Conservation (phyloP, 164 flowering plant genomes). For the Dillenia turbinata region DNA sequence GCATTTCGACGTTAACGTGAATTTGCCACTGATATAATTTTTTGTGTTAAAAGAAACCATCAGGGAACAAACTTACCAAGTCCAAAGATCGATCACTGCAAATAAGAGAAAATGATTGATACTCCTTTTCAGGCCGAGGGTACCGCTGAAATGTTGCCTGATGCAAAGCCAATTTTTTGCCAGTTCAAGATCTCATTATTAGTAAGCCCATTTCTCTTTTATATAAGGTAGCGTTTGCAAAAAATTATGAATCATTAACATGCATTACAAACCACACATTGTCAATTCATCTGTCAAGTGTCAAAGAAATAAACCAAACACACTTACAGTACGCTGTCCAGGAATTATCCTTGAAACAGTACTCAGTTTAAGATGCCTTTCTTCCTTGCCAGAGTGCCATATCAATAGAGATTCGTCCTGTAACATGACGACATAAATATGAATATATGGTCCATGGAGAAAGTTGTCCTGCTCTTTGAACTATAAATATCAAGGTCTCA, state of each 20-base stretch:
- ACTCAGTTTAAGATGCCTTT: constrained; percentile 72
- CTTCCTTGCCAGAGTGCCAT: constrained; percentile 90
- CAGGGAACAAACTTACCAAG: constrained; percentile 46
- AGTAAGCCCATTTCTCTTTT: background rate
- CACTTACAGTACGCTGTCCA: constrained; percentile 93
- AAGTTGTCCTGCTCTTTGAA: no score
- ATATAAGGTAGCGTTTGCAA: no score
- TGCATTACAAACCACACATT: no score
- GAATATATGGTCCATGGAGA: background rate
- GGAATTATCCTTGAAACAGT: constrained; percentile 82
- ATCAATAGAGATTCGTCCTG: constrained; percentile 81
- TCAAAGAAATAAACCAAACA: background rate
- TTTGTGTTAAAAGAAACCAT: background rate
- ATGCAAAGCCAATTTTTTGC: constrained; percentile 5
- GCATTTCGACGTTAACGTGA: no score
- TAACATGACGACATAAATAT: constrained; percentile 11
- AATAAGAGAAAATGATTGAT: constrained; percentile 90
- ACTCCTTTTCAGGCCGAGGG: constrained; percentile 93
- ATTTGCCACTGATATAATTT: no score
- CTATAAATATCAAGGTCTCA: no score
- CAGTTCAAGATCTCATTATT: background rate
- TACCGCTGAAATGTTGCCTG: constrained; percentile 91
- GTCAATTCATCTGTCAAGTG: background rate
- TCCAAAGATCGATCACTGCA: constrained; percentile 77
- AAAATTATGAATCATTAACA: no score